Evolutionary conservation across 495 filamentous ascomycete genomes (phyloP).

Genomic region (Lentithecium fluviatile): DNA sequence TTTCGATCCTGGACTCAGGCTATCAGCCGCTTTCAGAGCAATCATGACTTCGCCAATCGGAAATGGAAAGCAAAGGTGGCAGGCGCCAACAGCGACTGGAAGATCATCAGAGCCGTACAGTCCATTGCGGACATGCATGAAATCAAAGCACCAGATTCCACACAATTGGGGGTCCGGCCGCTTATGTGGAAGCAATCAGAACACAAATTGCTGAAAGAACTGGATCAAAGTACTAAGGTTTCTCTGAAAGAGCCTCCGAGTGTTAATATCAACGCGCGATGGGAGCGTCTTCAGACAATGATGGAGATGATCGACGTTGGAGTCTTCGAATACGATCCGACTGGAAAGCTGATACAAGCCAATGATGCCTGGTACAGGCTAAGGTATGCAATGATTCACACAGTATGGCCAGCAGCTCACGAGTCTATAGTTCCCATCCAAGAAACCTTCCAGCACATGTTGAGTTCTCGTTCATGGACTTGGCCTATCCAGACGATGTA

Average conservation of each 20-base stretch:
- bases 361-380: slow-evolving; percentile 14
- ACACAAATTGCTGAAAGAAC: neutral
- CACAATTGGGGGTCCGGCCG: too few relatives aligned
- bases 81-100: slow-evolving; percentile 1
- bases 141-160: too few relatives aligned
- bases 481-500: slow-evolving; percentile 6
- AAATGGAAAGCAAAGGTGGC: slow-evolving; percentile 5
- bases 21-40: neutral
- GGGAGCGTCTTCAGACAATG: neutral
- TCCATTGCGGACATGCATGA: too few relatives aligned
- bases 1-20: slow-evolving; percentile 15
- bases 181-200: neutral
- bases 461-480: slow-evolving; percentile 15
- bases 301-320: slow-evolving; percentile 19
- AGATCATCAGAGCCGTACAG: neutral
- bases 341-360: neutral
- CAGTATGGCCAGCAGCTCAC: too few relatives aligned
- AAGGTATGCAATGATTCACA: too few relatives aligned
- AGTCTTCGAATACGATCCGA: slow-evolving; percentile 3
- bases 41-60: neutral
- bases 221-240: too few relatives aligned
- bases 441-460: neutral
- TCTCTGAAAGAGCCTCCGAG: too few relatives aligned
- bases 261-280: neutral
- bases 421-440: neutral